These are phyloP conservation scores for Saturnispora mendoncae DNA, from an alignment of 805 yeast species.

Conservation along the genomic window DNA sequence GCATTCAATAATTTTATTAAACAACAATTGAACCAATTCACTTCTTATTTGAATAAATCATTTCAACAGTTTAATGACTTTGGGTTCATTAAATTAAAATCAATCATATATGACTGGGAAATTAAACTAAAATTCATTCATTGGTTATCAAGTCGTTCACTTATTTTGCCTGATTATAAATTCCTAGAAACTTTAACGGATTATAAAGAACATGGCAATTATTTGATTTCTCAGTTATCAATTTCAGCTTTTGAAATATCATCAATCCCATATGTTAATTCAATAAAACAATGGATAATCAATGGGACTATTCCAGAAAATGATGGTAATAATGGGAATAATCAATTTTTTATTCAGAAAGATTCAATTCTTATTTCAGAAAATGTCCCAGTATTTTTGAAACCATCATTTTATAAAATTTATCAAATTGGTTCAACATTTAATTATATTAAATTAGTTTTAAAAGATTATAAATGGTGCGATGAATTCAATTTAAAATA, in stretches of 20 bases:
- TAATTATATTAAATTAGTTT: conserved; percentile 28
- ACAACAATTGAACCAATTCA: neutral
- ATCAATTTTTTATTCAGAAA: conserved; percentile 12
- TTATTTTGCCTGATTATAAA: conserved; percentile 34
- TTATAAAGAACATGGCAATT: conserved; percentile 58
- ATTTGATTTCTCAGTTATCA: conserved; percentile 36
- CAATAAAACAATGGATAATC: conserved; percentile 57
- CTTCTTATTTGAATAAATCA: neutral
- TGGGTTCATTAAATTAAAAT: conserved; percentile 7
- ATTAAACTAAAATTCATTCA: conserved; percentile 50
- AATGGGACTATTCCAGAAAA: conserved; percentile 46
- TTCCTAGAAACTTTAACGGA: conserved; percentile 45
- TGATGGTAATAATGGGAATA: neutral
- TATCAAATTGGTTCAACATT: conserved; percentile 67
- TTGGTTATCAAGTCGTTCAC: conserved; percentile 32
- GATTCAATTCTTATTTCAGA: conserved; percentile 5
- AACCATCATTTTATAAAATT: conserved; percentile 35
- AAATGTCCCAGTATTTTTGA: conserved; percentile 39
- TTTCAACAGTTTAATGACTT: neutral
- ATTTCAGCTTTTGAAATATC: conserved; percentile 36
- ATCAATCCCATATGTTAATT: conserved; percentile 50
- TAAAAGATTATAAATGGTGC: conserved; percentile 36
- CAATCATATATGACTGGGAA: conserved; percentile 41
- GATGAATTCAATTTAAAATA: conserved; percentile 4
- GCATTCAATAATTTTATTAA: neutral